Base-by-base conservation (phyloP, 306 rosid species). In the Sicyos baderoa region DNA sequence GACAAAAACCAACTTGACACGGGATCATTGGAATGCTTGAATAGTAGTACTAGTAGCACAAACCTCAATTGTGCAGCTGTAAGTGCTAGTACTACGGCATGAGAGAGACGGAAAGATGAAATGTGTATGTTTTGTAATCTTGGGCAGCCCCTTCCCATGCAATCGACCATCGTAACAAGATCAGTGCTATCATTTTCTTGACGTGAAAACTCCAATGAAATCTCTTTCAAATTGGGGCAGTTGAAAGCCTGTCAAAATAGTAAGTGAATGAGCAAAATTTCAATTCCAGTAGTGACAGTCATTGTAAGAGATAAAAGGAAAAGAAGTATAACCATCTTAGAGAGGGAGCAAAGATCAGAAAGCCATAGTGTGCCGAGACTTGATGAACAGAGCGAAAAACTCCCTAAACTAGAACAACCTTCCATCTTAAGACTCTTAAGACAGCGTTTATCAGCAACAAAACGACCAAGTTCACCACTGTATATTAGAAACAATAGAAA, bases 331-430 rank as follows among this genome's bases (percentile, higher is more conserved):
- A 94, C 99, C 99, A 68, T 90, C 86, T 85, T 94, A 74, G 97
- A 90, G 17, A 85, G 88, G 62, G 89, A 88, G 72, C 75, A 75
- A 66, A 94, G 84, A 76, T 87, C 89, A 6, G 99, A 88, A 54
- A 94, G 92, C 99, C 99, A 94, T 59, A 94, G 82, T 29, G 96
- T 94, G 78, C 84, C 75, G 48, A 94, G 89, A 79, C 96, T 85
- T 7, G 91, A 75, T 7, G 99, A 94, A 78, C 78, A 80, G 54
- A 94, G 88, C 72, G 84, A 79, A 79, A 90, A 83, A 70, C 95
- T 83, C 18, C 97, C 86, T 11, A 94, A 68, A 77, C 75, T 86
- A 72, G 89, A 89, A 80, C 99, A 90, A 17, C 96, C 97, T 80
- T 94, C 96, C 87, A 94, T 82, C 87, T 88, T 88, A 51, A 94